Conservation (phyloP, 2,329 filamentous ascomycete species). For the Leptographium lundbergii region DNA sequence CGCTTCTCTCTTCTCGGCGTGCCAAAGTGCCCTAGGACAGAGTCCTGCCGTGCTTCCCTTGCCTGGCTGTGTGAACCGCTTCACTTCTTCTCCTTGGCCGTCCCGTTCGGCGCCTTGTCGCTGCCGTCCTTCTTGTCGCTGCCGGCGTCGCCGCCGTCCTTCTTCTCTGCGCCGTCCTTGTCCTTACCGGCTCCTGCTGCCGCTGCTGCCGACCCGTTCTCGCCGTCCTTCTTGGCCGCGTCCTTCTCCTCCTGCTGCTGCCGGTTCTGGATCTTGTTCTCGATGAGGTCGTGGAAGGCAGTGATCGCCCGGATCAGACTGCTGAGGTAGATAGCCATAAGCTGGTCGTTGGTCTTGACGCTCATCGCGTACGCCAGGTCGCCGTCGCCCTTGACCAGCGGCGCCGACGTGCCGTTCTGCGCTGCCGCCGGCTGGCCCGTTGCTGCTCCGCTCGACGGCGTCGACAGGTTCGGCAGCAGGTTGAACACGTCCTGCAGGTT, state of each 20-base stretch:
- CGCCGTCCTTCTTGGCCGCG: conserved; percentile 60
- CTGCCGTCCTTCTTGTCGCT: conserved; percentile 40
- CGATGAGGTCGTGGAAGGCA: conserved; percentile 96
- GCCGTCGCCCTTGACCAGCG: conserved; percentile 50
- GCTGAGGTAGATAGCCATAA: conserved; percentile 96
- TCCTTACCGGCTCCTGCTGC: conserved; percentile 37
- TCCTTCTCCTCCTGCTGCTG: conserved; percentile 96
- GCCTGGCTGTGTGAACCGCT: conserved; percentile 36
- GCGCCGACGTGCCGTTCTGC: too few species aligned
- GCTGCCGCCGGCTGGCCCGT: conserved; percentile 37
- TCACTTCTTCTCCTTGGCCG: conserved; percentile 22
- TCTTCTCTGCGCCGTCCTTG: conserved; percentile 23
- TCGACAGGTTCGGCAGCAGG: conserved; percentile 87
- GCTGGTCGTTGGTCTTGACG: conserved; percentile 97
- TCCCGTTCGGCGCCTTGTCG: conserved; percentile 36
- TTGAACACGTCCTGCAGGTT: conserved; percentile 99
- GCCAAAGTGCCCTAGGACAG: too few species aligned
- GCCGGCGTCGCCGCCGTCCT: conserved; percentile 29
- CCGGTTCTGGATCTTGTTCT: conserved; percentile 99
- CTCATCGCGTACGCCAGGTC: conserved; percentile 95
- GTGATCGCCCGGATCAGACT: conserved; percentile 96
- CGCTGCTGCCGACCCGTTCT: conserved; percentile 29
- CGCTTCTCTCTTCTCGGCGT: too few species aligned
- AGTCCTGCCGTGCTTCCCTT: too few species aligned
- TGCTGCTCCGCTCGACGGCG: conserved; percentile 42